Evolutionary conservation across 768 basidiomycete genomes (phyloP), one percentile per base, ranked within the genome.

Genomic region (Neoboletus brunneissimus): DNA sequence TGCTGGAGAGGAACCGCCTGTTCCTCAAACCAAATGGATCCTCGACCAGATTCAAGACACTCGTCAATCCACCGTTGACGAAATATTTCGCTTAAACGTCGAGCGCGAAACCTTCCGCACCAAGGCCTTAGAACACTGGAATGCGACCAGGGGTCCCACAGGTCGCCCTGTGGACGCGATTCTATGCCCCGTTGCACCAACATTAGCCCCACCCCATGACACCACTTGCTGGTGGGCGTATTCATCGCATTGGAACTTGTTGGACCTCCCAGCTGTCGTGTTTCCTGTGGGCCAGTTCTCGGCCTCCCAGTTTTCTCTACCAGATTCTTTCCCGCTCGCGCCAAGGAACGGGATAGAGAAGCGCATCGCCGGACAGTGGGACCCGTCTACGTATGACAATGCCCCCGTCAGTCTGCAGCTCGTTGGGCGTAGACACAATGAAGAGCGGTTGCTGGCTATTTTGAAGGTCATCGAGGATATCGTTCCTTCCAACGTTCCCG

Each of bases 201-300:
- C 76, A 23, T 64, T 81, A 5, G 80, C 81, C 29, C 74, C 79
- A 7, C 80, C 77, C 9, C 80, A 81, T 51, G 76, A 77, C 57
- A 75, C 73, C 5, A 77, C 75, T 13, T 68, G 74, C n/a, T 81
- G 77, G 75, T 79, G 79, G 78, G 72, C 74, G 8, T 81, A 81
- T 62, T 77, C 76, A 7, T 77, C 77, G 2, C 77, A 82, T 59
- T 81, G 81, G 79, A 83, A 83, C 62, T 60, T 83, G 51, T 60
- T 76, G 58, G 81, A 83, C 64, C 78, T 77, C 51, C 74, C 81
- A 11, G 75, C 74, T 20, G 76, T 74, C 20, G 77, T 75, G 4
- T 79, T 82, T 67, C 81, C 81, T 27, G 75, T 74, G 37, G 78
- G 75, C 18, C 70, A 72, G 56, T 65, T 70, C 61, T 64, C 51